These are phyloP conservation scores for Cryphonectria radicalis DNA, from an alignment of 2,329 filamentous ascomycete species.

Conservation along the genomic window DNA sequence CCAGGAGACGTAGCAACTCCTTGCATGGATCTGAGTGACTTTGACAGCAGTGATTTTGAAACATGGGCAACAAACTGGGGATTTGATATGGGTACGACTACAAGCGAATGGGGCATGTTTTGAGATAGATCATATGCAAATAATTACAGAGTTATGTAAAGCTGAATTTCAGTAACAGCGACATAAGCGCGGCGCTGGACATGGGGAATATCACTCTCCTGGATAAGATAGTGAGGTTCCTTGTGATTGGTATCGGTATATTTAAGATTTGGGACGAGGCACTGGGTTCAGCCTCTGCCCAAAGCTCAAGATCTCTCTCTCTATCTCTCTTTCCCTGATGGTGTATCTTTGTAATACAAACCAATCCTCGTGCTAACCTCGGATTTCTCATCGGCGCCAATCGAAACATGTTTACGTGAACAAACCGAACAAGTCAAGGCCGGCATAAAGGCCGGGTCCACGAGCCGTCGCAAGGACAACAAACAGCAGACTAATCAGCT, in stretches of 20 bases:
- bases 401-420: neutral
- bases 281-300: neutral
- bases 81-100: neutral
- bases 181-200: neutral
- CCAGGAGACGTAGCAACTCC: neutral
- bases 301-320: neutral
- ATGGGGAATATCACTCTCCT: too few species aligned
- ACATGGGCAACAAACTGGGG: conserved; percentile 10
- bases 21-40: neutral
- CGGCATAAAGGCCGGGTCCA: neutral
- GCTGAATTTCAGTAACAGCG: neutral
- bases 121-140: neutral
- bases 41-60: conserved; percentile 1
- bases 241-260: neutral
- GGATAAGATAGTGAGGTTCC: neutral
- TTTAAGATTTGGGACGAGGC: neutral
- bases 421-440: neutral
- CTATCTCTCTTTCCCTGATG: neutral
- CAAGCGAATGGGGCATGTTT: conserved; percentile 8
- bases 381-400: neutral
- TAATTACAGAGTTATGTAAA: neutral
- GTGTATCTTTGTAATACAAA: neutral
- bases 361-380: neutral
- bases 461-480: neutral
- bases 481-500: neutral